Evolutionary conservation across 257 asterid genomes (phyloP).

Genomic region (Nicotiana attenuata): DNA sequence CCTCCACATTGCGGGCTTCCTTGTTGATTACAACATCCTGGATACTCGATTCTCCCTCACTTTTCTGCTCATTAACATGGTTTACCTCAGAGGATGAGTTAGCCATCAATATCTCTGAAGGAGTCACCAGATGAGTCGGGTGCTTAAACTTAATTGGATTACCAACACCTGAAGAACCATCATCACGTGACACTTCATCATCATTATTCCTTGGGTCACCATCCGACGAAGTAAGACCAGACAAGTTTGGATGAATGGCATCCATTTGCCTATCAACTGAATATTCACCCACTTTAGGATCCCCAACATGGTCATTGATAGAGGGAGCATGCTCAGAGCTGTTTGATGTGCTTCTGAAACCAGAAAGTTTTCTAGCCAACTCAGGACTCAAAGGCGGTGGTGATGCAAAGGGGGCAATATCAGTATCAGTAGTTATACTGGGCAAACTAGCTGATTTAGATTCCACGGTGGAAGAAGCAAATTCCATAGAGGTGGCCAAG

Average conservation of each 20-base stretch:
- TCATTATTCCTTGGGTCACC: constrained; percentile 29
- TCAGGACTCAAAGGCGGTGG: constrained; percentile 75
- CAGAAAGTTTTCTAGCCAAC: constrained; percentile 61
- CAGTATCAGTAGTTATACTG: constrained; percentile 31
- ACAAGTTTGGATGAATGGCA: constrained; percentile 36
- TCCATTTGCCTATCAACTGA: constrained; percentile 54
- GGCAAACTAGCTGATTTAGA: constrained; percentile 38
- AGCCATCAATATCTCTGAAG: constrained; percentile 87
- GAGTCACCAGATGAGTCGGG: constrained; percentile 97
- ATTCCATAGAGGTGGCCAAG: constrained; percentile 38
- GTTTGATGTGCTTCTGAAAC: constrained; percentile 53
- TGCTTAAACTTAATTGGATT: constrained; percentile 71
- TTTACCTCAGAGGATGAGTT: constrained; percentile 65
- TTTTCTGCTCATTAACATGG: constrained; percentile 47
- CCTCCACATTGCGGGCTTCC: constrained; percentile 57
- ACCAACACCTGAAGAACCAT: constrained; percentile 43
- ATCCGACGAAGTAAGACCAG: constrained; percentile 57
- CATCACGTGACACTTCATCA: constrained; percentile 43
- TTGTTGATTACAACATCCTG: constrained; percentile 66
- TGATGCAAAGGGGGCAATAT: constrained; percentile 48
- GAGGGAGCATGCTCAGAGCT: constrained; percentile 51
- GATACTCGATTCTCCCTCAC: constrained; percentile 33
- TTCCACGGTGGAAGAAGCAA: constrained; percentile 42
- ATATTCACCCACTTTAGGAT: constrained; percentile 51
- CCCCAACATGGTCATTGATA: constrained; percentile 38